Evolutionary conservation across 805 yeast species (phyloP).

Genomic region (Ogataea dorogensis): DNA sequence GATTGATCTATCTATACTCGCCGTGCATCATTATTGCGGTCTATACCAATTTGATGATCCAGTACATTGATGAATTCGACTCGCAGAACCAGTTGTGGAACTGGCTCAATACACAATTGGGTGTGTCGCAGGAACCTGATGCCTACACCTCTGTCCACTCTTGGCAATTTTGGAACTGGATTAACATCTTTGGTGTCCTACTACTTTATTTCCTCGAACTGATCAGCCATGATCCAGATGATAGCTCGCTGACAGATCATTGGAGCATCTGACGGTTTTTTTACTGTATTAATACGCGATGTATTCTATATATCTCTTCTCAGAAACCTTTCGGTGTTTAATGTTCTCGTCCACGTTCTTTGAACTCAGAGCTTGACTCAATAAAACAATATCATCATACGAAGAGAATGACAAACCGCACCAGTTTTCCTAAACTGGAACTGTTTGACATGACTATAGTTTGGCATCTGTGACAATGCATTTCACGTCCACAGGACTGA

Average conservation of each 20-base stretch:
- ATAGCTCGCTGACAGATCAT: constrained; percentile 34
- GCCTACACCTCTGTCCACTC: constrained; percentile 46
- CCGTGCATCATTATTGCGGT: constrained; percentile 95
- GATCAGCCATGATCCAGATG: constrained; percentile 38
- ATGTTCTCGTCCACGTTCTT: constrained; percentile 54
- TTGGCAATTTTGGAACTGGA: constrained; percentile 99
- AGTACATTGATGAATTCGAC: constrained; percentile 75
- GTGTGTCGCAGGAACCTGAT: constrained; percentile 2
- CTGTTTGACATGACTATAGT: constrained; percentile 32
- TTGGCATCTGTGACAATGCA: constrained; percentile 71
- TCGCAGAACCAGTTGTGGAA: constrained; percentile 43
- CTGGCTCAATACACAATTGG: constrained; percentile 30
- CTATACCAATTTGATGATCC: constrained; percentile 90
- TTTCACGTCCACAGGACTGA: constrained; percentile 30
- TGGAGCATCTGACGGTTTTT: constrained; percentile 22
- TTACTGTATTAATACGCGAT: constrained; percentile 8
- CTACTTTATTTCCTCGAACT: constrained; percentile 80
- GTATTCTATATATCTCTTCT: constrained; percentile 10
- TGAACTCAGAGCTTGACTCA: constrained; percentile 88
- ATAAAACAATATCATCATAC: constrained; percentile 72
- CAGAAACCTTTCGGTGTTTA: constrained; percentile 25
- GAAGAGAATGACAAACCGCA: constrained; percentile 5
- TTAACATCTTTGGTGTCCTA: constrained; percentile 78
- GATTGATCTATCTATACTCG: constrained; percentile 77
- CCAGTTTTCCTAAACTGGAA: constrained; percentile 4